Conservation (phyloP, 1,284 basidiomycete genomes). For the Ganoderma boninense region DNA sequence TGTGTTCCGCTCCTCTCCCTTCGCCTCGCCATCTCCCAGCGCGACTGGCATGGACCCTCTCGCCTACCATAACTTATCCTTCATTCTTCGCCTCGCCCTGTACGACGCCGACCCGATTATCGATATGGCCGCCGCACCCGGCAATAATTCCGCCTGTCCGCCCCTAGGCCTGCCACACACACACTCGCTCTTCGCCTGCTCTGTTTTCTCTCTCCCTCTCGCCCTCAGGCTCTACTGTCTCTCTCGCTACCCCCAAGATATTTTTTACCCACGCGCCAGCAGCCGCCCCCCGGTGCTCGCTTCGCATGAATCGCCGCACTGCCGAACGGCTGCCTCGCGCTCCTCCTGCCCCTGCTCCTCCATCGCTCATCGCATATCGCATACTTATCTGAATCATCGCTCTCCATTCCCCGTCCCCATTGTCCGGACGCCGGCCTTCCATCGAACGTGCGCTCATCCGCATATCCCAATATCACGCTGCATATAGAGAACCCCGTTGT, state of each 20-base stretch:
- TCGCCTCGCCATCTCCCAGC: constrained; percentile 6
- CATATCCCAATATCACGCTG: not conserved
- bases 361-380: not conserved
- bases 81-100: not conserved
- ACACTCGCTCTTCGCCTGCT: constrained; percentile 6
- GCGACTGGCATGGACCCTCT: not conserved
- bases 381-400: no score
- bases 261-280: constrained; percentile 6
- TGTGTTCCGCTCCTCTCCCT: not conserved
- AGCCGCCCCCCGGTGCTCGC: not conserved
- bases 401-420: not conserved
- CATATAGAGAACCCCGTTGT: constrained; percentile 2
- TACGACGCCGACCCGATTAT: constrained; percentile 1
- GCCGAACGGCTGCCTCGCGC: no score
- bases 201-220: no score
- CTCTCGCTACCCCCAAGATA: constrained; percentile 8
- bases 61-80: not conserved
- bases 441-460: not conserved
- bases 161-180: constrained; percentile 3
- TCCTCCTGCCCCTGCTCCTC: no score
- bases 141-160: constrained; percentile 1
- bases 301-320: not conserved
- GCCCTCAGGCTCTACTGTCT: no score
- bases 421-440: not conserved
- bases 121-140: not conserved